phyloP scores from a whole-genome alignment of 306 rosid genomes.

The Crataegus laevigata region DNA sequence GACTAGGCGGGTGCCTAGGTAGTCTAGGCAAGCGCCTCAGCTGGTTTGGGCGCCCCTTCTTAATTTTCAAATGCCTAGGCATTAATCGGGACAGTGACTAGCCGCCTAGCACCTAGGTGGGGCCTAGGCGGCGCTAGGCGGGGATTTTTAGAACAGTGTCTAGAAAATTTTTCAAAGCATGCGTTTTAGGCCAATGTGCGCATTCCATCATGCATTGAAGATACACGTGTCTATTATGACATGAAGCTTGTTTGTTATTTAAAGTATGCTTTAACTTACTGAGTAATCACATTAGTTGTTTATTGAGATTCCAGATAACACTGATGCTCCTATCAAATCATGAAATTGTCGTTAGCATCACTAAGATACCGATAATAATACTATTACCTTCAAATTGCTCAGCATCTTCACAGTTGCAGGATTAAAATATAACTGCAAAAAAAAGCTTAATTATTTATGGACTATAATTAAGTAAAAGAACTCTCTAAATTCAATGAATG shows the following conservation, averaged over 20 bases:
- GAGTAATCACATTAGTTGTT: not conserved
- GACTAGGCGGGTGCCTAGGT: no score
- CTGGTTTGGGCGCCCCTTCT: no score
- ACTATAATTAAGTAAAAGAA: not conserved
- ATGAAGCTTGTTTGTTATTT: not conserved
- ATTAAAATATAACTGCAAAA: constrained; percentile 89
- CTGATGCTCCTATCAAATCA: not conserved
- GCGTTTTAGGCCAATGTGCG: not conserved
- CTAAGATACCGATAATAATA: constrained; percentile 6
- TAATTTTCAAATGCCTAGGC: no score
- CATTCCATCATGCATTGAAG: not conserved
- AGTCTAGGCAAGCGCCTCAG: no score
- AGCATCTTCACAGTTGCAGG: constrained; percentile 99
- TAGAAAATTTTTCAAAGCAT: not conserved
- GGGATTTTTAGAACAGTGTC: no score
- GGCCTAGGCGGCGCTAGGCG: no score
- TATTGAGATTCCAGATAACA: not conserved
- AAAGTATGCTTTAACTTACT: not conserved
- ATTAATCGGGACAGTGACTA: no score
- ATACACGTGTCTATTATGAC: not conserved
- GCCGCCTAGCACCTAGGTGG: no score
- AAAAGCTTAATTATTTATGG: not conserved
- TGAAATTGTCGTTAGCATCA: constrained; percentile 4
- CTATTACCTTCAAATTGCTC: constrained; percentile 92
- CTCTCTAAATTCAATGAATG: not conserved